phyloP scores from a whole-genome alignment of 2,329 filamentous ascomycete species.

The Chaetomium sp. region DNA sequence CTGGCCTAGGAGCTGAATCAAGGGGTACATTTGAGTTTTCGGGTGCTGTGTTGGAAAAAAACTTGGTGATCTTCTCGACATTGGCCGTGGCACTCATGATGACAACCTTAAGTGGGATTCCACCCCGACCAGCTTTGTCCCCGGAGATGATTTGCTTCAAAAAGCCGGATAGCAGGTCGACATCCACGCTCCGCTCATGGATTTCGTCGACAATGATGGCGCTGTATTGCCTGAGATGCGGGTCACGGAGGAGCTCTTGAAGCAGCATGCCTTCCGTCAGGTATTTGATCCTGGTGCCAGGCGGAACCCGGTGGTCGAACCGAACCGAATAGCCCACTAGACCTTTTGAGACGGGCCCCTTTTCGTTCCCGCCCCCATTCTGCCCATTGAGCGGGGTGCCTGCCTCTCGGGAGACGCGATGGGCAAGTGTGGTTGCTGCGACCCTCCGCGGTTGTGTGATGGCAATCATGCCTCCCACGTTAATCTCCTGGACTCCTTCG shows the following conservation, averaged over 20 bases:
- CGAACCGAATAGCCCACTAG: slow-evolving; percentile 90
- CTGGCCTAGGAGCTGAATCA: slow-evolving; percentile 24
- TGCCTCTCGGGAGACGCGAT: slow-evolving; percentile 80
- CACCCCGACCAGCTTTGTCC: slow-evolving; percentile 65
- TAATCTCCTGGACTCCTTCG: slow-evolving; percentile 46
- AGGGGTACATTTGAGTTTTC: background rate
- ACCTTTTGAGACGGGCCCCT: slow-evolving; percentile 49
- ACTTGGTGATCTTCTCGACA: slow-evolving; percentile 73
- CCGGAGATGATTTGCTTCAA: slow-evolving; percentile 72
- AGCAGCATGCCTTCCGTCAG: slow-evolving; percentile 95
- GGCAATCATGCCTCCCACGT: slow-evolving; percentile 78
- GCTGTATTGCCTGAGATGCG: slow-evolving; percentile 80
- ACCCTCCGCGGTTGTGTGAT: slow-evolving; percentile 94
- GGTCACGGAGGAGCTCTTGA: slow-evolving; percentile 88
- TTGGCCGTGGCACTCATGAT: slow-evolving; percentile 98
- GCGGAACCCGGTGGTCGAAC: slow-evolving; percentile 85
- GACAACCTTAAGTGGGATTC: slow-evolving; percentile 79
- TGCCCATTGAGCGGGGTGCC: slow-evolving; percentile 51
- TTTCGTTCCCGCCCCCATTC: slow-evolving; percentile 14
- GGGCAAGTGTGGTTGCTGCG: slow-evolving; percentile 86
- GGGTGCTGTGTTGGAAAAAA: slow-evolving; percentile 59
- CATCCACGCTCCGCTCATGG: slow-evolving; percentile 92
- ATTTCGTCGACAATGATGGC: slow-evolving; percentile 94
- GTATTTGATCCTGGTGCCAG: slow-evolving; percentile 85
- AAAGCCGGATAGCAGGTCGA: slow-evolving; percentile 88